These are phyloP conservation scores for Apostasia ramifera DNA, from an alignment of 106 monocot genomes.

Conservation along the genomic window DNA sequence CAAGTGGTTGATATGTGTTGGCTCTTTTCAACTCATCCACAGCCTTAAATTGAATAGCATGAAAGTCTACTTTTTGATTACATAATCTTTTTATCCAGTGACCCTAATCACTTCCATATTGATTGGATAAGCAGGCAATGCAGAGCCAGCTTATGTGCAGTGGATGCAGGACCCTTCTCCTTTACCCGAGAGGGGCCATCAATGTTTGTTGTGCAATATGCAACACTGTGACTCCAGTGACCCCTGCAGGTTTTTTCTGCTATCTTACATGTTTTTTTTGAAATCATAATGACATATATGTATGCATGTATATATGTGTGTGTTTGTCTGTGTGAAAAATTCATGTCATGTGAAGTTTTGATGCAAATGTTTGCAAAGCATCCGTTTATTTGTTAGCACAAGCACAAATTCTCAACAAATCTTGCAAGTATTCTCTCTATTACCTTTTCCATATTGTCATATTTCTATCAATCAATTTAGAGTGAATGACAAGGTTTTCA, in stretches of 20 bases:
- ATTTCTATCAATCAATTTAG: too few species aligned
- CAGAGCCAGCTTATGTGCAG: constrained; percentile 64
- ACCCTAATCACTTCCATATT: neutral
- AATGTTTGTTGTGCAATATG: constrained; percentile 72
- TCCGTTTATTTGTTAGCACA: too few species aligned
- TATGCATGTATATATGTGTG: neutral
- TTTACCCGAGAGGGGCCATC: constrained; percentile 52
- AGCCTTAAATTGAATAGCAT: neutral
- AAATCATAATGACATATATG: too few species aligned
- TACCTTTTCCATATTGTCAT: too few species aligned
- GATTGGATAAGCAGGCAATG: constrained; percentile 21
- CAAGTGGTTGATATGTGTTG: too few species aligned
- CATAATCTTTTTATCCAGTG: neutral
- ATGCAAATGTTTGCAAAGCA: neutral
- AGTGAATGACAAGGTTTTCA: too few species aligned
- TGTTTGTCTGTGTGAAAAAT: neutral
- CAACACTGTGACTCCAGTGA: constrained; percentile 38
- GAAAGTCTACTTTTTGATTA: neutral
- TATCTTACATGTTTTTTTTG: too few species aligned
- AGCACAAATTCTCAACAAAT: too few species aligned
- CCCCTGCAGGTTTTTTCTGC: constrained; percentile 25
- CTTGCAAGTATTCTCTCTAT: too few species aligned
- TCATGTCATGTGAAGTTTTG: neutral
- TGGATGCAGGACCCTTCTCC: constrained; percentile 59
- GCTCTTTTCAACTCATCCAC: neutral